Evolutionary conservation across 768 basidiomycete species (phyloP).

Genomic region (Hygrophoropsis aurantiaca): DNA sequence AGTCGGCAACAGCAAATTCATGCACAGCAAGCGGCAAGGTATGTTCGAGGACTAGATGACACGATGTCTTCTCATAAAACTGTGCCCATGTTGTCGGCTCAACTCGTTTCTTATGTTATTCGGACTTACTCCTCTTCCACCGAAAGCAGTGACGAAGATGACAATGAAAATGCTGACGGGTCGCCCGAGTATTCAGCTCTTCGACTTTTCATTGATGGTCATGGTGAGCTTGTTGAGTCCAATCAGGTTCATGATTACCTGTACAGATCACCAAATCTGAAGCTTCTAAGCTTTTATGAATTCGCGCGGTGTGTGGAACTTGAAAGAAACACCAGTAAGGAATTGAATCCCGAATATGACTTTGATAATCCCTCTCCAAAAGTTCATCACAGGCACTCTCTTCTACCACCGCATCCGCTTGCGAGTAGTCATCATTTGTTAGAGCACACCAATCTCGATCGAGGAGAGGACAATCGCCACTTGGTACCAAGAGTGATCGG

Average conservation of each 20-base stretch:
- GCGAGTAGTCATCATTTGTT: constrained; percentile 11
- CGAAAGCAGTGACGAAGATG: not conserved
- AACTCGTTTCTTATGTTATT: constrained; percentile 12
- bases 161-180: not conserved
- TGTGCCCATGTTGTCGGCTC: constrained; percentile 21
- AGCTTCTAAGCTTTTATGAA: constrained; percentile 26
- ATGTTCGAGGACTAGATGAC: constrained; percentile 27
- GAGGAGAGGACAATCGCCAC: not conserved
- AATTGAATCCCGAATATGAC: too few species aligned
- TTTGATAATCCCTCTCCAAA: too few species aligned
- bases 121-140: too few species aligned
- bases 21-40: constrained; percentile 32
- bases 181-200: too few species aligned
- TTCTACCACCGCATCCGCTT: constrained; percentile 1
- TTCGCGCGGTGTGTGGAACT: constrained; percentile 16
- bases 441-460: constrained; percentile 3
- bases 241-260: constrained; percentile 31
- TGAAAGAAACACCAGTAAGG: constrained; percentile 8
- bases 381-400: not conserved
- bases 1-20: constrained; percentile 31
- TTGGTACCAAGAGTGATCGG: constrained; percentile 16
- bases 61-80: constrained; percentile 26
- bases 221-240: constrained; percentile 10
- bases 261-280: constrained; percentile 10
- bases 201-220: not conserved